phyloP scores from a whole-genome alignment of 805 yeast species.

The Diddensiella santjacobensis region DNA sequence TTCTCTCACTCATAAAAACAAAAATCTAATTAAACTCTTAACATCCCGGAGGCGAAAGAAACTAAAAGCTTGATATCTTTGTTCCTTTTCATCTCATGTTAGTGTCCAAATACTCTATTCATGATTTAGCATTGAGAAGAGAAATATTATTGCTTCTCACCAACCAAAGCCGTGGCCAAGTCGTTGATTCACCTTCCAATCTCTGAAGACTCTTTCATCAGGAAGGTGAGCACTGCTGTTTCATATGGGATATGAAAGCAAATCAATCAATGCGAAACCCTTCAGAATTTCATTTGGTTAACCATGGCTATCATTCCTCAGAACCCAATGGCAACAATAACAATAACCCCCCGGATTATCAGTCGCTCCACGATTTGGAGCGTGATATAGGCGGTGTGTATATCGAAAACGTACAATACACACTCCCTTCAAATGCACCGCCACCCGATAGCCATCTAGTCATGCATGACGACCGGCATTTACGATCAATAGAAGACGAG shows the following conservation, averaged over 20 bases:
- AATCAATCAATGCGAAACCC: constrained; percentile 4
- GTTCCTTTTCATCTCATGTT: too few relatives aligned
- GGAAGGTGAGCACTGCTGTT: not conserved
- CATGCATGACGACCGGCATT: too few relatives aligned
- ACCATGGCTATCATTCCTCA: constrained; percentile 1
- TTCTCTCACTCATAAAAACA: too few relatives aligned
- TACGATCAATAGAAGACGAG: not conserved
- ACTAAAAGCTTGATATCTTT: too few relatives aligned
- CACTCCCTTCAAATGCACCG: not conserved
- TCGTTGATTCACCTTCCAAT: too few relatives aligned
- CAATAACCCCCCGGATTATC: not conserved
- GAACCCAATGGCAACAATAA: not conserved
- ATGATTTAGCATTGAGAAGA: too few relatives aligned
- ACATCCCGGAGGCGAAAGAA: too few relatives aligned
- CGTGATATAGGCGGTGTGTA: constrained; percentile 1
- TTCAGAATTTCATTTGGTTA: constrained; percentile 2
- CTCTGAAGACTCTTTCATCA: too few relatives aligned
- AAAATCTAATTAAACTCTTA: too few relatives aligned
- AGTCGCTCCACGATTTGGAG: not conserved
- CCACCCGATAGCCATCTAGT: not conserved
- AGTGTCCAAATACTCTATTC: too few relatives aligned
- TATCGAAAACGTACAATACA: not conserved
- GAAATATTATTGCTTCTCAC: too few relatives aligned
- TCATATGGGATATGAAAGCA: constrained; percentile 7
- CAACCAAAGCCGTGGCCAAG: too few relatives aligned